A percentile compares a stretch with the other conserved stretches of the same genome.
These are phyloP conservation scores for Thinopyrum obtusiflorum DNA, from an alignment of 202 grass and related monocot genomes.

Conservation along the genomic window DNA sequence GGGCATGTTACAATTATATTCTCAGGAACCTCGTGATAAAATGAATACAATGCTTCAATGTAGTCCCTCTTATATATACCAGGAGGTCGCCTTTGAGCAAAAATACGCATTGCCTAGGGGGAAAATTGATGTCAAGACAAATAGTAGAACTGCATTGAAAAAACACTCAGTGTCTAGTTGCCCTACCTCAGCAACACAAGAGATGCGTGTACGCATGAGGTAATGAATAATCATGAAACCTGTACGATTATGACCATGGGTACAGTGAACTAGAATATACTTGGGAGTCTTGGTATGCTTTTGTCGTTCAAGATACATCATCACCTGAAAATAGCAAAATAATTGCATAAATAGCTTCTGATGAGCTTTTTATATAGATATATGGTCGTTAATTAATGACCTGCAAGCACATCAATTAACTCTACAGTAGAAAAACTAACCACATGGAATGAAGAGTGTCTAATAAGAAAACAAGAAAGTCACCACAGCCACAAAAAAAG, in stretches of 20 bases:
- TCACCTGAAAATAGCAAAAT: conserved; percentile 53
- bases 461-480: conserved; percentile 16
- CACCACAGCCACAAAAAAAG: neutral
- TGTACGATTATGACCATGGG: conserved; percentile 98
- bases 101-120: conserved; percentile 66
- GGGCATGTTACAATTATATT: conserved; percentile 62
- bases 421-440: conserved; percentile 2
- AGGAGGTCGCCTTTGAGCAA: conserved; percentile 72
- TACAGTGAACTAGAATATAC: conserved; percentile 94
- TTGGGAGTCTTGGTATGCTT: conserved; percentile 71
- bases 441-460: neutral
- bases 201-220: conserved; percentile 74
- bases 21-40: conserved; percentile 94
- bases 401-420: neutral
- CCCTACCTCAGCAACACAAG: conserved; percentile 68
- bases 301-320: conserved; percentile 79
- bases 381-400: neutral
- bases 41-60: conserved; percentile 79
- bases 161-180: conserved; percentile 6
- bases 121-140: conserved; percentile 15
- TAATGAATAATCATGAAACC: conserved; percentile 99
- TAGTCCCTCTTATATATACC: conserved; percentile 99
- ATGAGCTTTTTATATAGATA: conserved; percentile 1
- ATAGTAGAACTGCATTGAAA: neutral
- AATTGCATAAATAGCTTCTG: neutral